A percentile compares a stretch with the other conserved stretches of the same genome.
phyloP scores from a whole-genome alignment of 1,139 yeast genomes.

The Blastobotrys apis region DNA sequence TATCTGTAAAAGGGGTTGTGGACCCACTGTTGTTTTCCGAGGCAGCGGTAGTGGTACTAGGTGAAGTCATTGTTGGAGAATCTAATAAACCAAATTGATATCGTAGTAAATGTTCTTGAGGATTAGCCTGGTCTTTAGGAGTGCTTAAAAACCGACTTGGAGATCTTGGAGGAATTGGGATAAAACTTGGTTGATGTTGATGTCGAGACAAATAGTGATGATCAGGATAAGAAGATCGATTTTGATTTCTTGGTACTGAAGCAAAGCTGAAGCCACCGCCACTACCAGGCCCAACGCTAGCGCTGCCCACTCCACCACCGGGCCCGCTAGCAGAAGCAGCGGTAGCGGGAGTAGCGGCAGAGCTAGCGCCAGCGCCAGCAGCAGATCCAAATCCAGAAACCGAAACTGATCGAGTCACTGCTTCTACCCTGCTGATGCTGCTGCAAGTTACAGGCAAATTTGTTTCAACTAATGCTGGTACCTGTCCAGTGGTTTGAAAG shows the following conservation, averaged over 20 bases:
- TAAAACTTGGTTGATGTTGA: conserved; percentile 3
- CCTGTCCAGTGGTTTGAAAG: too few relatives aligned
- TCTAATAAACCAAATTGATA: conserved; percentile 6
- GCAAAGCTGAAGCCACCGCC: background rate
- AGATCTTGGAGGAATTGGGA: conserved; percentile 17
- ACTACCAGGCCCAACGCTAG: background rate
- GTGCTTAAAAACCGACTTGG: conserved; percentile 12
- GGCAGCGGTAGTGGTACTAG: background rate
- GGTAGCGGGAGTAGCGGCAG: too few relatives aligned
- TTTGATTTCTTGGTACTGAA: background rate
- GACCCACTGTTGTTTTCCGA: background rate
- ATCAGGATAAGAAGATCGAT: background rate
- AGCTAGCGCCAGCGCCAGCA: too few relatives aligned
- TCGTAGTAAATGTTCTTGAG: conserved; percentile 2
- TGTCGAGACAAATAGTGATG: background rate
- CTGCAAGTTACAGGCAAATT: too few relatives aligned
- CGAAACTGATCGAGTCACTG: too few relatives aligned
- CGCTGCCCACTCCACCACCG: background rate
- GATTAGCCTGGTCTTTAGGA: background rate
- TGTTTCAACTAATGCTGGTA: too few relatives aligned
- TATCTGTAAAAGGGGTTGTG: background rate
- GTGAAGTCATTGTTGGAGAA: background rate
- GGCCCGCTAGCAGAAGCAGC: too few relatives aligned
- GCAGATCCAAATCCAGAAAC: too few relatives aligned
- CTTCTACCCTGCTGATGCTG: too few relatives aligned